Conservation (phyloP, 352 stramenopile species). For the Phytophthora foliorum region DNA sequence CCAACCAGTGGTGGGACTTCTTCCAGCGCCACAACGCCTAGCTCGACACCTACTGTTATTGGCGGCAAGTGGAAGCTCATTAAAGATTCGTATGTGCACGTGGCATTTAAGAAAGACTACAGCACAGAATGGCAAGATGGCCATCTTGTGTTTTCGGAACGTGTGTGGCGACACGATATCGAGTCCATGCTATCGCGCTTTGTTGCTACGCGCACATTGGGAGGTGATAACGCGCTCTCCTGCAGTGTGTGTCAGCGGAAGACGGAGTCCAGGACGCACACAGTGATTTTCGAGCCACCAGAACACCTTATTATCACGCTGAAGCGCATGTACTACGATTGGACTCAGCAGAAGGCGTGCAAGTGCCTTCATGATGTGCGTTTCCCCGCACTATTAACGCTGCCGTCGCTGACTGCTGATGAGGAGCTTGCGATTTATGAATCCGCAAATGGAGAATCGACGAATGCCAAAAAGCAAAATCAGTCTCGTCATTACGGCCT, state of each 20-base stretch:
- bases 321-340: slow-evolving; percentile 93
- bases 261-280: slow-evolving; percentile 86
- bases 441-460: slow-evolving; percentile 12
- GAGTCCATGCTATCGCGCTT: slow-evolving; percentile 86
- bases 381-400: slow-evolving; percentile 75
- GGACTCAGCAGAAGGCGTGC: slow-evolving; percentile 87
- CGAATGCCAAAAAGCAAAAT: slow-evolving; percentile 34
- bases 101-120: slow-evolving; percentile 93
- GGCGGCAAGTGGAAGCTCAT: slow-evolving; percentile 78
- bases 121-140: slow-evolving; percentile 89
- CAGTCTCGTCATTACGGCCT: slow-evolving; percentile 82
- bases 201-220: slow-evolving; percentile 80
- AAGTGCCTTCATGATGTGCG: slow-evolving; percentile 89
- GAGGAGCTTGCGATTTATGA: slow-evolving; percentile 52
- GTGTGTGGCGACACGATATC: slow-evolving; percentile 86
- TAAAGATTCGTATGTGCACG: slow-evolving; percentile 87
- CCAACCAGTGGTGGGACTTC: slow-evolving; percentile 19
- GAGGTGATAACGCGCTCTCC: slow-evolving; percentile 80
- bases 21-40: slow-evolving; percentile 12
- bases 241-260: slow-evolving; percentile 80
- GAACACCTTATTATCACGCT: slow-evolving; percentile 89
- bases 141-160: slow-evolving; percentile 81
- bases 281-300: slow-evolving; percentile 82
- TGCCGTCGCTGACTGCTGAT: slow-evolving; percentile 71
- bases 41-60: slow-evolving; percentile 23